These are phyloP conservation scores for Sindora glabra DNA, from an alignment of 306 rosid species.

Conservation along the genomic window DNA sequence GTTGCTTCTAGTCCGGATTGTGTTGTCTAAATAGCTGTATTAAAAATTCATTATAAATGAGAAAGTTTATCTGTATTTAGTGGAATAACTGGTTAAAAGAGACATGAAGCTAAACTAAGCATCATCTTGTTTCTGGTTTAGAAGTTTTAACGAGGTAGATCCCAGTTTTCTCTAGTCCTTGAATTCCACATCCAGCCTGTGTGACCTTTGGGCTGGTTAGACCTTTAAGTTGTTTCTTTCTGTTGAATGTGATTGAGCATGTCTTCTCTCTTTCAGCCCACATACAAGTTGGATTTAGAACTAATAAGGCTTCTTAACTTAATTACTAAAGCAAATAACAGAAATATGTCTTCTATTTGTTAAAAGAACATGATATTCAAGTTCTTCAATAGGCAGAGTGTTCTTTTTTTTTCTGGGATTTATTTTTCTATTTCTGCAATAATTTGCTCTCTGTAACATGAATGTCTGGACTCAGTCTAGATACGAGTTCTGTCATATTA, in stretches of 20 bases:
- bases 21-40: background rate
- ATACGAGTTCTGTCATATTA: background rate
- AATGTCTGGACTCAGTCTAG: background rate
- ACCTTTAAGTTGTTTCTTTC: slow-evolving; percentile 3
- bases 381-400: too few relatives aligned
- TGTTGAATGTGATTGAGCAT: slow-evolving; percentile 6
- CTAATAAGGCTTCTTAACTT: background rate
- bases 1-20: background rate
- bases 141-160: background rate
- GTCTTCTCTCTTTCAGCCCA: background rate
- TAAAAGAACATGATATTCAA: too few relatives aligned
- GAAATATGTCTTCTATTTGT: too few relatives aligned
- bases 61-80: background rate
- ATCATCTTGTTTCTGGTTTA: background rate
- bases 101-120: background rate
- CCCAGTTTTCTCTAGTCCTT: background rate
- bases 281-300: background rate
- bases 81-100: background rate
- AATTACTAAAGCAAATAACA: background rate
- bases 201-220: background rate
- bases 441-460: background rate
- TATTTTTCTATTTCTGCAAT: background rate
- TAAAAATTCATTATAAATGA: background rate
- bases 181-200: background rate
- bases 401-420: background rate